Base-by-base conservation (phyloP, 2,329 filamentous ascomycete genomes). In the Epichloe brachyelytri region DNA sequence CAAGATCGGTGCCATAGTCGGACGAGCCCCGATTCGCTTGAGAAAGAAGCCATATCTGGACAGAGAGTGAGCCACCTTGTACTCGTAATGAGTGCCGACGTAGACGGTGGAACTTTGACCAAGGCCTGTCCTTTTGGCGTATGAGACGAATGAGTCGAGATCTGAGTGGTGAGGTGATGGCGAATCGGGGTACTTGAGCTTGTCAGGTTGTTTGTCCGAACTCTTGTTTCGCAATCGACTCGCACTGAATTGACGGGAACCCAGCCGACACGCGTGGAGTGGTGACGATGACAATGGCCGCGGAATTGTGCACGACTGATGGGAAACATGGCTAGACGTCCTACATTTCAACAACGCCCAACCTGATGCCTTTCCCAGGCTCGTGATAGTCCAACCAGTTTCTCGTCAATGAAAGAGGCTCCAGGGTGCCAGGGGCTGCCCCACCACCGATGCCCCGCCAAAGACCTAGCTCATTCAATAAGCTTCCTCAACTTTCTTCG, bases 61-160 rank as follows among this genome's bases (percentile, higher is more conserved):
- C 0, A 91, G 74, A 1, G 77, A 68, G 4, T 66, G 62, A 5
- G 77, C 75, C 3, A 81, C 77, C 0, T 72, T 80, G 69, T 91
- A 91, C 65, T 93, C 87, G 68, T 86, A 91, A 63, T 78, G 78
- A 0, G 86, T 91, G 56, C 87, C 87, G 41, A 82, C 71, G 62
- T 82, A 90, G 43, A 80, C 74, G 0, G 79, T 80, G 15, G 77
- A 80, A 4, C 64, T 67, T 1, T 70, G 64, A 55, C 78, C 73
- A 20, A 88, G 71, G 1, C 74, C 71, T 0, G 69, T 74, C 47
- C 76, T 75, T 19, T 72, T 63, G 5, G 82, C 82, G 63, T 89
- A 82, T 26, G 74, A 69, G 30, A 85, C 64, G 63, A 88, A 91
- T 0, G 81, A 78, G 1, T 70, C 57, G 4, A 88, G 72, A 59